Percentiles rank a stretch among this genome's conserved stretches.
phyloP scores from a whole-genome alignment of 805 yeast genomes.

The Candida maris region DNA sequence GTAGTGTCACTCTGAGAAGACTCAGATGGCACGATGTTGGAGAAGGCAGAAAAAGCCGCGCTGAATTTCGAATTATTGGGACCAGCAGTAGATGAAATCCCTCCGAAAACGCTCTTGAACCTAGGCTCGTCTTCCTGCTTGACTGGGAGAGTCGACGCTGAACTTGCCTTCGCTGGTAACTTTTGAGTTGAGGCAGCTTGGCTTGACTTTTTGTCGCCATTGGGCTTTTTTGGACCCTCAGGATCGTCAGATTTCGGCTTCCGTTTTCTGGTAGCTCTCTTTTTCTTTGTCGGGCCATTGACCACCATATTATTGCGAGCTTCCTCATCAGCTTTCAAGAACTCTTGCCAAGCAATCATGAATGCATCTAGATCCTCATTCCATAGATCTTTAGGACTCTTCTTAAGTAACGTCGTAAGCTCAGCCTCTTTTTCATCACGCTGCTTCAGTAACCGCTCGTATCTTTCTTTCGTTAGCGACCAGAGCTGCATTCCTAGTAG shows the following conservation, averaged over 20 bases:
- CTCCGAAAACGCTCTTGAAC: constrained; percentile 36
- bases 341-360: constrained; percentile 59
- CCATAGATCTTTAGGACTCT: constrained; percentile 89
- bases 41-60: constrained; percentile 21
- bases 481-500: constrained; percentile 89
- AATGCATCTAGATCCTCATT: constrained; percentile 75
- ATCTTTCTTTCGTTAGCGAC: constrained; percentile 88
- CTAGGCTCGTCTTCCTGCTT: constrained; percentile 15
- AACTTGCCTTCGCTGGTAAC: not conserved
- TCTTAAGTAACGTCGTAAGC: constrained; percentile 58
- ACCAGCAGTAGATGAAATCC: constrained; percentile 8
- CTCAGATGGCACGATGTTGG: constrained; percentile 3
- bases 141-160: not conserved
- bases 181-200: constrained; percentile 4
- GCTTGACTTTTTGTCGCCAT: constrained; percentile 12
- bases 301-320: constrained; percentile 50
- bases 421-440: constrained; percentile 69
- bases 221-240: constrained; percentile 8
- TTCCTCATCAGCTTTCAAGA: constrained; percentile 61
- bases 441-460: constrained; percentile 72
- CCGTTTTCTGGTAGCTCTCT: constrained; percentile 32
- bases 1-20: constrained; percentile 7
- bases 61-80: constrained; percentile 18
- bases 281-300: constrained; percentile 40
- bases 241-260: constrained; percentile 21